phyloP scores from a whole-genome alignment of 106 monocot species.

The Platanthera zijinensis region DNA sequence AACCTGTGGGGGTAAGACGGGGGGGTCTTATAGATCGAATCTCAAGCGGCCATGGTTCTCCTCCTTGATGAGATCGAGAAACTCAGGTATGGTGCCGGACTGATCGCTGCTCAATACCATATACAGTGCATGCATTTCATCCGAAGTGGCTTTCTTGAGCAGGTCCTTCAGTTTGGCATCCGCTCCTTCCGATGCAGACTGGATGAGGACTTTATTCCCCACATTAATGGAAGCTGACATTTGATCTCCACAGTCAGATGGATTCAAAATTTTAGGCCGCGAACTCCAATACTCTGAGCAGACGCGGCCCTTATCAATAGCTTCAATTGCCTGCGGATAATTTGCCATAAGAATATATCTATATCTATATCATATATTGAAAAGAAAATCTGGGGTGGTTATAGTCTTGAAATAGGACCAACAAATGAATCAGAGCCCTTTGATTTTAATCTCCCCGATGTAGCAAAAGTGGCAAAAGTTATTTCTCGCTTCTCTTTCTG shows the following conservation, averaged over 20 bases:
- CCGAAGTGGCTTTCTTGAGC: not conserved
- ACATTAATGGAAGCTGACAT: not conserved
- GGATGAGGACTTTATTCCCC: not conserved
- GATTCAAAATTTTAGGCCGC: not conserved
- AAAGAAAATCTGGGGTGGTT: too few species aligned
- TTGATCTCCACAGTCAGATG: not conserved
- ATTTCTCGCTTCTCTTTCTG: too few species aligned
- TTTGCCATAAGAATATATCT: too few species aligned
- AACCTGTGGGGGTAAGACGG: not conserved
- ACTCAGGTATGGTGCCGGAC: not conserved
- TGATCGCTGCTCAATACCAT: not conserved
- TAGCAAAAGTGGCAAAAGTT: too few species aligned
- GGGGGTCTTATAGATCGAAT: not conserved
- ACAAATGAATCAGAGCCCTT: too few species aligned
- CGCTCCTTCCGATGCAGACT: not conserved
- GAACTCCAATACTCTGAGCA: conserved; percentile 3
- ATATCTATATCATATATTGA: too few species aligned
- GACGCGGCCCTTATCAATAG: not conserved
- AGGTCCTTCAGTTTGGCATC: not conserved
- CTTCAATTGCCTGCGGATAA: conserved; percentile 1
- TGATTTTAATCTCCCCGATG: too few species aligned
- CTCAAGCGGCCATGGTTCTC: not conserved
- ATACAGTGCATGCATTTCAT: conserved; percentile 1
- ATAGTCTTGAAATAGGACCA: too few species aligned
- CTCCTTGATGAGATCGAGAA: conserved; percentile 8